Evolutionary conservation across 2,329 filamentous ascomycete species (phyloP).

Genomic region (Tolypocladium ovalisporum): DNA sequence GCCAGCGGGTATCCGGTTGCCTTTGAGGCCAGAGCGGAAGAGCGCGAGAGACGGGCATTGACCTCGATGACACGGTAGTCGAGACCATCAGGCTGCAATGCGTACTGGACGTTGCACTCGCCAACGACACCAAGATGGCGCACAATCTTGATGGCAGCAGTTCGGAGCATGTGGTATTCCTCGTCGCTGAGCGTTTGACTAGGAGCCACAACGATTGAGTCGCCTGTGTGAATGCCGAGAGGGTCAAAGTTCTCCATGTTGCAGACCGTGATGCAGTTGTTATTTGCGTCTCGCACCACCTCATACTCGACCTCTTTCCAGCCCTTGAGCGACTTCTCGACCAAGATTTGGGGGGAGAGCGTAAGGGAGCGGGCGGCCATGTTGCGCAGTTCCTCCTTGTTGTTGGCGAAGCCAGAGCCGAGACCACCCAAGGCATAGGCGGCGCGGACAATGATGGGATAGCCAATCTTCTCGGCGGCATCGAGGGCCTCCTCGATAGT

Average conservation of each 20-base stretch:
- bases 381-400: constrained; percentile 86
- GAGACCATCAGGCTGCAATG: constrained; percentile 87
- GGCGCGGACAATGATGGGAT: constrained; percentile 95
- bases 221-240: constrained; percentile 92
- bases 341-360: constrained; percentile 88
- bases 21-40: constrained; percentile 93
- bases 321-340: constrained; percentile 97
- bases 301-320: constrained; percentile 99
- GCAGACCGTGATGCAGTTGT: constrained; percentile 99
- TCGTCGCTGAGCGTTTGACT: constrained; percentile 96
- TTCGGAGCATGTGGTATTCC: constrained; percentile 98
- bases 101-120: constrained; percentile 98
- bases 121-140: constrained; percentile 93
- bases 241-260: constrained; percentile 83
- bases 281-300: constrained; percentile 89
- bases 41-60: constrained; percentile 95
- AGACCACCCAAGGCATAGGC: constrained; percentile 94
- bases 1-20: constrained; percentile 95
- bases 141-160: constrained; percentile 95
- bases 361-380: constrained; percentile 87
- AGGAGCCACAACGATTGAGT: constrained; percentile 96
- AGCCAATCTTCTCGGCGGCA: constrained; percentile 78
- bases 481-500: constrained; percentile 87
- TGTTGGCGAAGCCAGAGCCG: constrained; percentile 91
- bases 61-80: constrained; percentile 99